These are phyloP conservation scores for Kodamaea lidongshanica DNA, from an alignment of 805 yeast species.

Conservation along the genomic window DNA sequence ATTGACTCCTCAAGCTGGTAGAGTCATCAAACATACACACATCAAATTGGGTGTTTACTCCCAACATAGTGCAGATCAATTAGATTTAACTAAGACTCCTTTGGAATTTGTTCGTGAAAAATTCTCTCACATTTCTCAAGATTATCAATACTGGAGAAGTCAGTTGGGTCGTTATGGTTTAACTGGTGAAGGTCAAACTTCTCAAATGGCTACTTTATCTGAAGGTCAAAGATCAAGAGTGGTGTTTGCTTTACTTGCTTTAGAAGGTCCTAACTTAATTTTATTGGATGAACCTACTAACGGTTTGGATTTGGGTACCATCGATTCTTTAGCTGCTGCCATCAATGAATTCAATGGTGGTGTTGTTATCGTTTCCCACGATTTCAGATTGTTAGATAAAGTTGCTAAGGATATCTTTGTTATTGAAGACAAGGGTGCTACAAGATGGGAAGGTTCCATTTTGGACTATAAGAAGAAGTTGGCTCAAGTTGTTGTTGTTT, in stretches of 20 bases:
- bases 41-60: conserved; percentile 98
- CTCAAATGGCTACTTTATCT: conserved; percentile 96
- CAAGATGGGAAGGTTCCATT: conserved; percentile 93
- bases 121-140: conserved; percentile 85
- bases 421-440: conserved; percentile 91
- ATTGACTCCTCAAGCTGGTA: conserved; percentile 82
- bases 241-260: conserved; percentile 91
- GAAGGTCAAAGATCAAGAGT: conserved; percentile 99
- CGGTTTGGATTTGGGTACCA: conserved; percentile 97
- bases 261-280: conserved; percentile 91
- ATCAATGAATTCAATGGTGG: conserved; percentile 94
- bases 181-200: conserved; percentile 98
- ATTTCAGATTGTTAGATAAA: conserved; percentile 94
- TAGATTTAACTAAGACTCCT: conserved; percentile 91
- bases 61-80: conserved; percentile 97
- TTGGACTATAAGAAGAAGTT: conserved; percentile 88
- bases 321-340: conserved; percentile 96
- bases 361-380: conserved; percentile 97
- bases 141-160: conserved; percentile 97
- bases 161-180: conserved; percentile 97
- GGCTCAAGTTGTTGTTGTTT: conserved; percentile 81
- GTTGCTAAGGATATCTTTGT: conserved; percentile 96
- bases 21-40: conserved; percentile 96
- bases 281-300: conserved; percentile 98
- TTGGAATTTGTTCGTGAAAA: conserved; percentile 95